Conservation (phyloP, 78 protist genomes). For the Capsaspora owczarzaki region DNA sequence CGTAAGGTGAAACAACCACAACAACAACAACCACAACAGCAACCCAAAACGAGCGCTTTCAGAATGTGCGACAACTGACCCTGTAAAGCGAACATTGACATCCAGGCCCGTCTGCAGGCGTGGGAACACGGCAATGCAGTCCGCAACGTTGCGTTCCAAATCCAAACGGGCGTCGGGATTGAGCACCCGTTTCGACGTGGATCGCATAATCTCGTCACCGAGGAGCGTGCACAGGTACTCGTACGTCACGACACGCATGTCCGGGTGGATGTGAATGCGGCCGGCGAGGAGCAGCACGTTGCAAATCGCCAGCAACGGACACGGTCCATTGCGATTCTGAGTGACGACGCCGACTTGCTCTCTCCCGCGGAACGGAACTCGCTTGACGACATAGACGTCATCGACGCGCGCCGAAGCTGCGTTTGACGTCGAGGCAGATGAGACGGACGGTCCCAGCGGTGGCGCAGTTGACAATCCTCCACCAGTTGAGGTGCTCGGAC, state of each 20-base stretch:
- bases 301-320: neutral
- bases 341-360: neutral
- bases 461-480: no score
- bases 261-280: neutral
- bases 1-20: neutral
- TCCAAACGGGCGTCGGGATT: neutral
- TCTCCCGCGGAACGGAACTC: neutral
- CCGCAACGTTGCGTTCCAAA: neutral
- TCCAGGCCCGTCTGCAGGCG: constrained; percentile 7
- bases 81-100: neutral
- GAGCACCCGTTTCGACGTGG: neutral
- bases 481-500: no score
- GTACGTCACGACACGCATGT: neutral
- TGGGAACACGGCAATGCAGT: neutral
- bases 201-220: neutral
- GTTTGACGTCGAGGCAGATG: no score
- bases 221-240: neutral
- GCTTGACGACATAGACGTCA: neutral
- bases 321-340: neutral
- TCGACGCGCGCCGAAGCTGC: no score
- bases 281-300: neutral
- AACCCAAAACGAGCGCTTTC: neutral
- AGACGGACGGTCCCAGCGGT: no score
- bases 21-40: neutral
- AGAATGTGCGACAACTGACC: neutral